Evolutionary conservation across 2,329 filamentous ascomycete species (phyloP).

Genomic region (Cladosporium halotolerans): DNA sequence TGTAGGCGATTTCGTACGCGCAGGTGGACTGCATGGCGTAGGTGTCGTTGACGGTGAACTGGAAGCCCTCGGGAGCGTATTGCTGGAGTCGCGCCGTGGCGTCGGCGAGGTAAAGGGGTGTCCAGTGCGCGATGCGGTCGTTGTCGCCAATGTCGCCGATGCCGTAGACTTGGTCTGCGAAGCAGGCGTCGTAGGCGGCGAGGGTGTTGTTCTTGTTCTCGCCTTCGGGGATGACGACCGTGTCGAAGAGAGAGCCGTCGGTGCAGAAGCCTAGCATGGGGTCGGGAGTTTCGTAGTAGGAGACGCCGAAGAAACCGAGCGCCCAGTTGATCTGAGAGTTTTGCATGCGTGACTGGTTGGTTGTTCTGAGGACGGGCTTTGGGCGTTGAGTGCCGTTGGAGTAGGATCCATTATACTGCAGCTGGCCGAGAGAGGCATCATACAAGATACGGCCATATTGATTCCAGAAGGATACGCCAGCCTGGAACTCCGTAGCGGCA

Average conservation of each 20-base stretch:
- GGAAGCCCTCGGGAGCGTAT: constrained; percentile 44
- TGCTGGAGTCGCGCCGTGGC: constrained; percentile 43
- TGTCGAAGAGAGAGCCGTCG: constrained; percentile 36
- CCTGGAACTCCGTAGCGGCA: constrained; percentile 44
- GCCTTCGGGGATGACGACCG: constrained; percentile 47
- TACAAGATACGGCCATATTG: constrained; percentile 50
- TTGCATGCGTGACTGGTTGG: constrained; percentile 48
- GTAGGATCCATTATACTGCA: constrained; percentile 46
- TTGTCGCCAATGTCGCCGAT: constrained; percentile 37
- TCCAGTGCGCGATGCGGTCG: constrained; percentile 39
- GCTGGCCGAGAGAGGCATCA: constrained; percentile 43
- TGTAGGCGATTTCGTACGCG: constrained; percentile 48
- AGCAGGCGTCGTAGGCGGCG: constrained; percentile 47
- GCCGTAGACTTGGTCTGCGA: constrained; percentile 33
- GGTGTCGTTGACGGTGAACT: constrained; percentile 44
- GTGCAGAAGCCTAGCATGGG: constrained; percentile 36
- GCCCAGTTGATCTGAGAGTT: constrained; percentile 51
- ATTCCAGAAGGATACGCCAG: constrained; percentile 49
- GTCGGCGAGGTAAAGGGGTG: constrained; percentile 40
- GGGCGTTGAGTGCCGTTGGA: constrained; percentile 41
- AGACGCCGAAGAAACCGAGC: constrained; percentile 48
- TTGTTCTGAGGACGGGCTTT: constrained; percentile 49
- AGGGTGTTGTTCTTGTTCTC: constrained; percentile 49
- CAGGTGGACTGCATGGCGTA: constrained; percentile 47
- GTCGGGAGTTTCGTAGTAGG: constrained; percentile 34